These are phyloP conservation scores for Colletotrichum musicola DNA, from an alignment of 2,329 filamentous ascomycete species.

Conservation along the genomic window DNA sequence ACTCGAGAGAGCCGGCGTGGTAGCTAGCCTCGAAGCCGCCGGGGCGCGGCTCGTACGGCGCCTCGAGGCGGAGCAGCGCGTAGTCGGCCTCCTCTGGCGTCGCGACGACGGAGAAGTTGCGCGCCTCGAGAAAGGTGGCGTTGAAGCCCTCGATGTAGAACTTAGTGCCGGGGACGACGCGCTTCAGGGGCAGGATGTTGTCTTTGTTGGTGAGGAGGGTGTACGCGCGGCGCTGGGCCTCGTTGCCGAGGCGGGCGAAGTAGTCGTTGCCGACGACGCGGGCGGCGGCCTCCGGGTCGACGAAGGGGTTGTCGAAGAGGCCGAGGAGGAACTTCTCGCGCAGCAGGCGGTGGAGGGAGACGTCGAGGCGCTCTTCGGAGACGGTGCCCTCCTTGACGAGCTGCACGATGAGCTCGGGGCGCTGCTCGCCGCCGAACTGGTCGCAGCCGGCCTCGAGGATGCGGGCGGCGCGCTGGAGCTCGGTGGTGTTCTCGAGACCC, in stretches of 20 bases:
- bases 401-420: constrained; percentile 62
- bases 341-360: constrained; percentile 59
- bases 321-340: constrained; percentile 64
- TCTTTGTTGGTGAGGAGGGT: constrained; percentile 46
- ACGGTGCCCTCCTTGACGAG: constrained; percentile 56
- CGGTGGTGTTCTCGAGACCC: constrained; percentile 61
- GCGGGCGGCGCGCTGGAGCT: constrained; percentile 54
- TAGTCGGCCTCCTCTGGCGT: constrained; percentile 55
- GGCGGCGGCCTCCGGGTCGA: constrained; percentile 57
- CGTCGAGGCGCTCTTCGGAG: constrained; percentile 58
- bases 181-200: constrained; percentile 41
- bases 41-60: constrained; percentile 54
- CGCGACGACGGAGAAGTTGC: constrained; percentile 49
- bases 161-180: constrained; percentile 27
- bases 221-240: constrained; percentile 45
- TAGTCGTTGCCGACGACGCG: constrained; percentile 58
- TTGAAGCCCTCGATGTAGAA: constrained; percentile 42
- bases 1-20: constrained; percentile 57
- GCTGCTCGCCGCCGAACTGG: constrained; percentile 63
- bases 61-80: constrained; percentile 54
- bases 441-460: constrained; percentile 65
- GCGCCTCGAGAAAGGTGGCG: constrained; percentile 37
- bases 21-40: constrained; percentile 55
- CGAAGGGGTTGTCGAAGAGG: constrained; percentile 64
- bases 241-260: constrained; percentile 47